Evolutionary conservation across 192 early-diverging fungal genomes (phyloP), one percentile per base, ranked within the genome.

Genomic region (Umbelopsis ramanniana): DNA sequence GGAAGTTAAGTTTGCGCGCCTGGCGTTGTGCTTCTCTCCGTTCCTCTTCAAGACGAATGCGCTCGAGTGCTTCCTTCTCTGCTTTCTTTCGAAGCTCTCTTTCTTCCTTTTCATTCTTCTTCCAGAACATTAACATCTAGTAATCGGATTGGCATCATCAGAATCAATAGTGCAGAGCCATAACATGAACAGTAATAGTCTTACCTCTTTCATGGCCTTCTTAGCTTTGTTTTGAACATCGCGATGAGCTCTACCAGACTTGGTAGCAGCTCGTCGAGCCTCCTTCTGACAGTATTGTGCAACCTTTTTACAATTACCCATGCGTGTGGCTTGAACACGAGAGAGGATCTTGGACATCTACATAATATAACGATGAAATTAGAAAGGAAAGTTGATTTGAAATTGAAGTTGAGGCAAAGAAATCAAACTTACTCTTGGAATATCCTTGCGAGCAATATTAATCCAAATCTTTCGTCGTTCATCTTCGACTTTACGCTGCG

Each of bases 51-150:
- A 88, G 84, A 43, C 90, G 83, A 54, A 89, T 80, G 48, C 83
- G 81, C 74, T 97, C 95, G 23, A 92, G 76, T 2, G 93, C 91
- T 79, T 97, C 95, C 57, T 87, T 90, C 76, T 97, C 94, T 1
- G 94, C 94, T 69, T 90, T 90, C 79, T 95, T 97, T 57, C 93
- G 88, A 74, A 90, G 68, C 45, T 97, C 95, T 17, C 93, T 89
- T 81, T 97, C 95, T 79, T 95, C 93, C 70, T 89, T 90, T 74
- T 97, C 95, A 75, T 97, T 91, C 52, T 90, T 86, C 72, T 95
- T 95, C 95, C 95, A 97, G 73, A 94, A 95, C 43, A 91, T 55
- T n/a, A 94, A 79, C 91, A 95, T 92, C 78, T 94, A 83, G 33
- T 10, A 54, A n/a, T 8, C 24, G 22, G 43, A 2, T 14, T 46